phyloP scores from a whole-genome alignment of 176 grass and related monocot genomes.

The Aegilops sharonensis region DNA sequence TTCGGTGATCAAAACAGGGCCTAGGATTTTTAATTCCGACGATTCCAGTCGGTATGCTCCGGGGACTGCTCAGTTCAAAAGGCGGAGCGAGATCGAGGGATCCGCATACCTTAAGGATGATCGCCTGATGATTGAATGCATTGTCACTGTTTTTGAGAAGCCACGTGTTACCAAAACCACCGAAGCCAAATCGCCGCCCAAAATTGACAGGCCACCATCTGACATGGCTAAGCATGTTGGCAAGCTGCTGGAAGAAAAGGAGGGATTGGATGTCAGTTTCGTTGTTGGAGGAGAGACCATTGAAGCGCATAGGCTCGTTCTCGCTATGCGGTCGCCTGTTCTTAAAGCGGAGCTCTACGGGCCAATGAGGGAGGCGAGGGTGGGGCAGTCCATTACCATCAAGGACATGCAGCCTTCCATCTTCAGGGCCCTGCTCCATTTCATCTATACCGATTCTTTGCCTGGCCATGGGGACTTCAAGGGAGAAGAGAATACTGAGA shows the following conservation, averaged over 20 bases:
- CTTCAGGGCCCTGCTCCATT: neutral
- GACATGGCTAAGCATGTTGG: neutral
- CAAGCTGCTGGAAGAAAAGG: neutral
- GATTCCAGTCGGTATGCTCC: neutral
- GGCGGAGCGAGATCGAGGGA: neutral
- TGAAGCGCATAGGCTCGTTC: neutral
- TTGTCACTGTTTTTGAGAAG: neutral
- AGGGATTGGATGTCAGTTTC: neutral
- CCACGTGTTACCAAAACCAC: neutral
- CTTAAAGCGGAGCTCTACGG: neutral
- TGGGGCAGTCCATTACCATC: neutral
- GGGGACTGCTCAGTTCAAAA: neutral
- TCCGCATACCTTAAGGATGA: neutral
- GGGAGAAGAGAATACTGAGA: neutral
- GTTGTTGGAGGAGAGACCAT: neutral
- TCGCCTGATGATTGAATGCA: neutral
- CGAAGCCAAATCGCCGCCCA: neutral
- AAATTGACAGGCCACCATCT: neutral
- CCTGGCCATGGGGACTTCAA: neutral
- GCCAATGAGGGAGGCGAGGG: neutral
- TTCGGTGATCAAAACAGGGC: neutral
- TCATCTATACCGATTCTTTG: neutral
- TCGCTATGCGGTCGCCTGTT: neutral
- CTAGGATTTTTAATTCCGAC: neutral
- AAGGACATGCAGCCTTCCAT: neutral